Base-by-base conservation (phyloP, 352 stramenopile genomes). In the Pythium rhizo-oryzae region DNA sequence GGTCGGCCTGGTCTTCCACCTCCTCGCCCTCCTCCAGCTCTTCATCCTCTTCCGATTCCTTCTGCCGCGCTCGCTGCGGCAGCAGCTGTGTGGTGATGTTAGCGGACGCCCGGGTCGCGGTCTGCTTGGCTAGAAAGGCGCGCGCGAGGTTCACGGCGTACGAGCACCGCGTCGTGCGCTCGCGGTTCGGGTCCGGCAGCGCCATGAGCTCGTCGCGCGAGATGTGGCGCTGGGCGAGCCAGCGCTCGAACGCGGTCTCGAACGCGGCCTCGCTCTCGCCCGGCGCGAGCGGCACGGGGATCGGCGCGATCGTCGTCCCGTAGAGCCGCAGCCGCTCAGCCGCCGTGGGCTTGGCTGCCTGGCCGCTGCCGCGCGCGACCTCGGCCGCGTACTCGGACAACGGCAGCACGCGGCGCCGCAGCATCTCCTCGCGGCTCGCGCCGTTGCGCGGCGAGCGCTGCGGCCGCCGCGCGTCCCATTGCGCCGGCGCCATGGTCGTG, bases 371-470 rank as follows among this genome's bases (percentile, higher is more conserved):
- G 53, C 35, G 12, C 33, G 24, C 24, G 11, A 63, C 25, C 8
- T 65, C 44, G 16, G 39, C 7, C 47, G 37, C 59, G 30, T 52
- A 59, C 35, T 49, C 47, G 4, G 47, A 47, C n/a, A 66, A 16
- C 16, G 59, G 47, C 23, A 66, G 33, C 33, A 59, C 59, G 19
- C 59, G 59, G 16, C n/a, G 47, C 23, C 33, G n/a, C 4, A 59
- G 46, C 59, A 66, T 39, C 6, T 28, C n/a, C 47, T 47, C 59
- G 49, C 47, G 59, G 21, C 33, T 56, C 44, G 44, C 49, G 46
- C 41, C 16, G 12, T 52, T 52, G 43, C 56, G 25, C 16, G 50
- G 21, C 23, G 50, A 24, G 13, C 21, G 50, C 8, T 24, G 50
- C 11, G 50, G 4, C 50, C 30, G 50, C 19, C 24, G n/a, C 41